These are phyloP conservation scores for Solanum gracilifrons DNA, from an alignment of 257 asterid genomes.

Conservation along the genomic window DNA sequence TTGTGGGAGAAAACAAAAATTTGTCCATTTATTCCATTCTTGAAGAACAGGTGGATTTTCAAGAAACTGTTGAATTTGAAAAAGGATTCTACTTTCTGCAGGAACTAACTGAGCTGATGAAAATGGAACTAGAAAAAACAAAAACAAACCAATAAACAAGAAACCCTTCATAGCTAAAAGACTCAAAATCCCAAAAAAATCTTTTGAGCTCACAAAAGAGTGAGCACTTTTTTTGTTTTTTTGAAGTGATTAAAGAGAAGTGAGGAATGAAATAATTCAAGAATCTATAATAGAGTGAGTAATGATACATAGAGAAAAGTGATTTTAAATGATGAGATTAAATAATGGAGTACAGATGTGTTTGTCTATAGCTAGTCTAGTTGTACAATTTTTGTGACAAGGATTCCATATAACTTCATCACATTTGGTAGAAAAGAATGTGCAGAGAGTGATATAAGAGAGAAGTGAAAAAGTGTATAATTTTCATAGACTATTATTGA, in stretches of 20 bases:
- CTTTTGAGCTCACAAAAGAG: background rate
- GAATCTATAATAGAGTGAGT: background rate
- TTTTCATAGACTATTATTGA: background rate
- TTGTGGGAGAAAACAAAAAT: conserved; percentile 56
- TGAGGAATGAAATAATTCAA: background rate
- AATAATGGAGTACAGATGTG: background rate
- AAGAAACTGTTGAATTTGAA: conserved; percentile 55
- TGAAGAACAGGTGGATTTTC: conserved; percentile 66
- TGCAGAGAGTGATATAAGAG: background rate
- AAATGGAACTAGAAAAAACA: conserved; percentile 14
- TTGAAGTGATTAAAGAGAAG: background rate
- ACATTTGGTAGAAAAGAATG: background rate
- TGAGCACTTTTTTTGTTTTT: background rate
- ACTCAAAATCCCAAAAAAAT: background rate
- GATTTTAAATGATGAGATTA: background rate
- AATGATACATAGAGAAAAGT: background rate
- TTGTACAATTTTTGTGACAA: background rate
- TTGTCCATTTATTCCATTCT: conserved; percentile 78
- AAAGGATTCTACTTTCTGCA: conserved; percentile 54
- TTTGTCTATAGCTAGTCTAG: background rate
- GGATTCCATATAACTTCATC: background rate
- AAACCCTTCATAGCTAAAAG: background rate
- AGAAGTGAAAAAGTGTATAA: background rate
- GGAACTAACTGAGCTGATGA: conserved; percentile 41
- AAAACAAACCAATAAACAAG: conserved; percentile 14